Evolutionary conservation across 2,329 filamentous ascomycete species (phyloP), one percentile per base, ranked within the genome.

Genomic region (Trichoderma koningii): DNA sequence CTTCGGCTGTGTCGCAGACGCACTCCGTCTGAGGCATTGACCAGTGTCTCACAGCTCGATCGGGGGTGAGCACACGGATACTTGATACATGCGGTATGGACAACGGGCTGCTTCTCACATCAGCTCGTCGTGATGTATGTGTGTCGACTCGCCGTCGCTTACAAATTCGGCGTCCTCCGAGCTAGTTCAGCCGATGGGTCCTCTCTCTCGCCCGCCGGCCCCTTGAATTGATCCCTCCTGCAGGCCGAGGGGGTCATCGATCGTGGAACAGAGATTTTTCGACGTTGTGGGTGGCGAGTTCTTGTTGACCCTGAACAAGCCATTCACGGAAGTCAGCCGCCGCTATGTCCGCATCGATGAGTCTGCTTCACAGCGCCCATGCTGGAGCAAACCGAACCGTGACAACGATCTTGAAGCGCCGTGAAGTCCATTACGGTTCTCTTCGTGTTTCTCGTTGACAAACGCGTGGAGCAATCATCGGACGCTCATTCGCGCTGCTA

Each of bases 141-240:
- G 17, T 28, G 17, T 28, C 7, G 38, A 44, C 41, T 60, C 12
- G 28, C n/a, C 26, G 28, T 48, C 19, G 30, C 21, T 14, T 15
- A 60, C 21, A 23, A 60, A 28, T 21, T 60, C 56, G 56, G 45
- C 47, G 30, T 60, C 30, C 56, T 60, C 56, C 56, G 56, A 51
- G 21, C 45, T 60, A 60, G 56, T 19, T 56, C 53, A 56, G 53
- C 21, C 5, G 19, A 38, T 47, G 44, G 28, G 55, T 7, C 45
- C 30, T 12, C 28, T 12, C 28, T 50, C 14, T n/a, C 30, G 23
- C 45, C 56, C 56, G 44, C 44, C 44, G 44, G 21, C 21, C 10
- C 23, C 42, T 59, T n/a, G 42, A 10, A 26, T 59, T n/a, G 42
- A 10, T n/a, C 28, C 42, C 30, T 34, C 30, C 42, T 57, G 21